Evolutionary conservation across 1,284 basidiomycete species (phyloP), one percentile per base, ranked within the genome.

Genomic region (Neotropicomus parvogracilis): DNA sequence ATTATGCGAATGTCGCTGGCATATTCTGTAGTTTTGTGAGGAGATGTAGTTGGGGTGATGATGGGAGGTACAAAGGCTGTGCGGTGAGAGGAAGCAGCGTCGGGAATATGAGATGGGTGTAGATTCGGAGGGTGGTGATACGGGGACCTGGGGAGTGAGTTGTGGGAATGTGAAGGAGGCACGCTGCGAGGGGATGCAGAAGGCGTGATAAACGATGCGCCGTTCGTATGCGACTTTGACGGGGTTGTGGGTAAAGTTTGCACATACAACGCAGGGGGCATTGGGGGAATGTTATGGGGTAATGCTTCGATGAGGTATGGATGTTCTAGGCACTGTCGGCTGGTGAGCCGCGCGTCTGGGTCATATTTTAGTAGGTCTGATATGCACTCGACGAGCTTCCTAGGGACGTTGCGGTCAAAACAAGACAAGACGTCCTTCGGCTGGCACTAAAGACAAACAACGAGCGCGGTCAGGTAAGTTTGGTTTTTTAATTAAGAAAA

Each of bases 291-390:
- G 58, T 85, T 85, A 35, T 79, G 75, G 20, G 79, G 85, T 69
- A 67, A 80, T 52, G 73, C 83, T 67, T 88, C 85, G 49, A 77
- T 75, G 54, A 97, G 83, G 73, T 97, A 99, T 14, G 83, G 77
- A 69, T 98, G 95, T 32, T 91, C 78, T 48, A 97, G 73, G 65
- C 94, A 97, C 65, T 95, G 81, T 26, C 77, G 77, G 52, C 92
- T 89, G 6, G 92, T 97, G 45, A 97, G 73, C 29, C 97, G 84
- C 40, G 77, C 73, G 36, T 83, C 83, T 13, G 97, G 95, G 63
- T 99, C 91, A 70, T 97, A 99, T 59, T 85, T 88, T 48, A 99
- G 79, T 14, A 98, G 77, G 62, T 95, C 91, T 34, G 85, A 79
- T 62, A 99, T 95, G 69, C 94, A 95, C 59, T 97, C 86, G 57